Evolutionary conservation across 441 rosid genomes (phyloP).

Genomic region (Euphorbia schlechtendalii): DNA sequence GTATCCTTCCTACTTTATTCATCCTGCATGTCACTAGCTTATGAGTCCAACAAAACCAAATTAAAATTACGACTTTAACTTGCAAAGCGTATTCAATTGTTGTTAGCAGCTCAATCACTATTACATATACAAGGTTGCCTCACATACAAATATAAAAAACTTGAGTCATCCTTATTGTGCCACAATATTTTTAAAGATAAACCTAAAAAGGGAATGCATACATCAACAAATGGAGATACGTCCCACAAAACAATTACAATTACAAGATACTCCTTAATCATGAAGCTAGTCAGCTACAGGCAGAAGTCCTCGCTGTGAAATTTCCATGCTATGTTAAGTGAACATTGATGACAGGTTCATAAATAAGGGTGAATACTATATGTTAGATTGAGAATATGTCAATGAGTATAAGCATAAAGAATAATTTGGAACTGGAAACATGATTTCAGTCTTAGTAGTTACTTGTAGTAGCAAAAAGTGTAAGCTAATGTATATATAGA

Average conservation of each 20-base stretch:
- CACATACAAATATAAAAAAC: not conserved
- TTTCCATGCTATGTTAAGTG: not conserved
- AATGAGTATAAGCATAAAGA: too few species aligned
- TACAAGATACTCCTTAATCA: slow-evolving; percentile 1
- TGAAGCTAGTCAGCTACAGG: not conserved
- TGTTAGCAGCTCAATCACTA: not conserved
- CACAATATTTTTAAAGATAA: not conserved
- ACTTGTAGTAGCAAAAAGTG: too few species aligned
- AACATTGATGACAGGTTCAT: not conserved
- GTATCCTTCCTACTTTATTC: not conserved
- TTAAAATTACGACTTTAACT: not conserved
- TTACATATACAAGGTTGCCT: not conserved
- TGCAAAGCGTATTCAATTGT: not conserved
- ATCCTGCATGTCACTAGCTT: not conserved
- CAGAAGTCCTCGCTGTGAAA: not conserved
- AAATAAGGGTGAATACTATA: not conserved
- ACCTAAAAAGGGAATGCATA: not conserved
- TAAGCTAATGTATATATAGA: too few species aligned
- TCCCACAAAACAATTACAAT: not conserved
- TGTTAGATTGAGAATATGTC: too few species aligned
- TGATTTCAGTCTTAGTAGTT: too few species aligned
- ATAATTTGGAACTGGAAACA: too few species aligned
- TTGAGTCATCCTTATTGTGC: not conserved
- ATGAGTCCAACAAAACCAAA: not conserved
- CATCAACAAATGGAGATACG: not conserved